These are phyloP conservation scores for Globisporangium cystogenes DNA, from an alignment of 352 stramenopile species.

Conservation along the genomic window DNA sequence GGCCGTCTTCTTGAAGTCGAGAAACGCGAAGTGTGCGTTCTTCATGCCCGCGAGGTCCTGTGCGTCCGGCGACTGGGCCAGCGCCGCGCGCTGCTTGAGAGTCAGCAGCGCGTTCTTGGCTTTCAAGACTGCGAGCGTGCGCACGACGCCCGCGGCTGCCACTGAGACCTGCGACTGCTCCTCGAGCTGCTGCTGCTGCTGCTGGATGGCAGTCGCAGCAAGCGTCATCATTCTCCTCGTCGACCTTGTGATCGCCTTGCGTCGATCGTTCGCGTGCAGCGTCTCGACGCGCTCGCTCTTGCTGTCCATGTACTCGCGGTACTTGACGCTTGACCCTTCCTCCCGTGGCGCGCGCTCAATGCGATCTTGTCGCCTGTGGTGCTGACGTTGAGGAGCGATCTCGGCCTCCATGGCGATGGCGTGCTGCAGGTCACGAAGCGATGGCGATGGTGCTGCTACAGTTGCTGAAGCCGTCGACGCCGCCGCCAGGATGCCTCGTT, in stretches of 20 bases:
- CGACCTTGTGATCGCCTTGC: slow-evolving; percentile 25
- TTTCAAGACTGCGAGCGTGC: slow-evolving; percentile 23
- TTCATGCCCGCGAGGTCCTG: slow-evolving; percentile 17
- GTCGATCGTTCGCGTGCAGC: slow-evolving; percentile 32
- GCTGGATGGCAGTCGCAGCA: slow-evolving; percentile 7
- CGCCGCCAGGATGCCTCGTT: slow-evolving; percentile 14
- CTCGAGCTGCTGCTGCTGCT: slow-evolving; percentile 14
- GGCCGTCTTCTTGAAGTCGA: slow-evolving; percentile 35
- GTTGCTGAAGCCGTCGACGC: neutral
- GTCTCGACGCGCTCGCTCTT: slow-evolving; percentile 32
- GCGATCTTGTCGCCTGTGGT: neutral
- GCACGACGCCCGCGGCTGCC: slow-evolving; percentile 11
- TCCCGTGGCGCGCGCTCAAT: neutral
- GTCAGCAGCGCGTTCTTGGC: slow-evolving; percentile 21
- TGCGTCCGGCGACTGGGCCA: neutral
- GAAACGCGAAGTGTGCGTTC: slow-evolving; percentile 58
- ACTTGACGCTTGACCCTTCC: slow-evolving; percentile 24
- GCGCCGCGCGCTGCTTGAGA: slow-evolving; percentile 10
- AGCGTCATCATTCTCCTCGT: slow-evolving; percentile 33
- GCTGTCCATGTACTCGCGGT: slow-evolving; percentile 35
- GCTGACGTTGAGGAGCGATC: neutral
- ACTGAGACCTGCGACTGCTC: slow-evolving; percentile 4
- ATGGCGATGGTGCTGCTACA: neutral
- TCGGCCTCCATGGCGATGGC: neutral
- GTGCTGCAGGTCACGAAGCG: neutral